These are phyloP conservation scores for Lactarius sanguifluus DNA, from an alignment of 768 basidiomycete species.

Conservation along the genomic window DNA sequence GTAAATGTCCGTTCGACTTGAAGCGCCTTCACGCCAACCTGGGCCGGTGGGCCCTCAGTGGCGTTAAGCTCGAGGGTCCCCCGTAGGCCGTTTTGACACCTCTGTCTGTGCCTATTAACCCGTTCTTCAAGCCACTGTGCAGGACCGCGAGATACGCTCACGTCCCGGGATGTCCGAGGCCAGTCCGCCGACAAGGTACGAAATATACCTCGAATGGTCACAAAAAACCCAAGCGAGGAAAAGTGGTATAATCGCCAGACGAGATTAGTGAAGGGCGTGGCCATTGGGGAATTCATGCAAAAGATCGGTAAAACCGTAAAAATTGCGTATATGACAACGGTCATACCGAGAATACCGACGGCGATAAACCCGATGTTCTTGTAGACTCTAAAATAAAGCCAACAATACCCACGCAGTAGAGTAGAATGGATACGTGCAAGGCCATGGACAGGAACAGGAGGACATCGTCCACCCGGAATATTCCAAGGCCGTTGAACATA, in stretches of 20 bases:
- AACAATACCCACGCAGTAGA: conserved; percentile 14
- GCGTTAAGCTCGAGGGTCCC: background rate
- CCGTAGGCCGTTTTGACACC: background rate
- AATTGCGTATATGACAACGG: fast-evolving
- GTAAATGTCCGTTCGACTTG: background rate
- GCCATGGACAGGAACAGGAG: background rate
- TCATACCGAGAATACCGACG: too few species aligned
- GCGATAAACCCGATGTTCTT: background rate
- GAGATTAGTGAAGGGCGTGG: background rate
- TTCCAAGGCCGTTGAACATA: background rate
- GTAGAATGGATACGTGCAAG: conserved; percentile 2
- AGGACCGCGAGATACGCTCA: background rate
- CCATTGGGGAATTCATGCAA: background rate
- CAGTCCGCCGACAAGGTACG: background rate
- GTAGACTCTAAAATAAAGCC: background rate
- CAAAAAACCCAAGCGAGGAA: background rate
- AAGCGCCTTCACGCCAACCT: background rate
- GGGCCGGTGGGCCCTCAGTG: background rate
- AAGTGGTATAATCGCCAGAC: background rate
- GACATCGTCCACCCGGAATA: background rate
- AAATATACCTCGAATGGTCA: background rate
- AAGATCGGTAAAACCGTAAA: background rate
- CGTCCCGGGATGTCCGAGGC: background rate
- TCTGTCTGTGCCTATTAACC: background rate
- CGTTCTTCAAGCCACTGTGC: background rate